Percentiles rank a stretch among this genome's conserved stretches.
phyloP scores from a whole-genome alignment of 2,329 filamentous ascomycete species.

The Purpureocillium lavendulum region DNA sequence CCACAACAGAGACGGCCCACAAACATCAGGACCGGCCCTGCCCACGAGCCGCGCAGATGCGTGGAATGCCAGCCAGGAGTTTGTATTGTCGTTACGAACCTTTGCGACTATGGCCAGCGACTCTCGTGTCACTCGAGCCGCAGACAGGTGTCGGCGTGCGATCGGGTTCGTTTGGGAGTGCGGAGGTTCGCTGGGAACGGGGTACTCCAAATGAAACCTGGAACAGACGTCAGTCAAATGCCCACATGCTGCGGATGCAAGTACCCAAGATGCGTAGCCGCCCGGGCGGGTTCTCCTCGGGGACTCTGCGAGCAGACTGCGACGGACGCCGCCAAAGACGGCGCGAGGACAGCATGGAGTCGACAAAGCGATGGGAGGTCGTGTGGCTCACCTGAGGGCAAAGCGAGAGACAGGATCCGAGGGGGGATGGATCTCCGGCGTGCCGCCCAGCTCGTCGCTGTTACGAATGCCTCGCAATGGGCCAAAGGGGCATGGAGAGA shows the following conservation, averaged over 20 bases:
- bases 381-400: slow-evolving; percentile 20
- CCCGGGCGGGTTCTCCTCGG: background rate
- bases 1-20: too few relatives aligned
- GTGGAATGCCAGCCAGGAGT: too few relatives aligned
- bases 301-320: background rate
- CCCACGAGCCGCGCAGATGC: too few relatives aligned
- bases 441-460: slow-evolving; percentile 27
- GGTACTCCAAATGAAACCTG: slow-evolving; percentile 7
- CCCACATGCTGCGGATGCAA: background rate
- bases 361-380: slow-evolving; percentile 7
- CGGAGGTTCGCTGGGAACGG: slow-evolving; percentile 6
- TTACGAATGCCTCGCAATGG: slow-evolving; percentile 31
- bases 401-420: slow-evolving; percentile 16
- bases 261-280: background rate
- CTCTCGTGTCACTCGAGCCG: slow-evolving; percentile 9
- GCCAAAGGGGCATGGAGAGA: slow-evolving; percentile 24
- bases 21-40: too few relatives aligned
- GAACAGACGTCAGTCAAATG: slow-evolving; percentile 7
- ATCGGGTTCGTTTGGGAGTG: slow-evolving; percentile 4
- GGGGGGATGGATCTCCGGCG: slow-evolving; percentile 15
- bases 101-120: slow-evolving; percentile 8
- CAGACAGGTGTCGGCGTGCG: slow-evolving; percentile 4
- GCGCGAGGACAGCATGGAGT: slow-evolving; percentile 1
- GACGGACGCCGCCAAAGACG: background rate
- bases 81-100: slow-evolving; percentile 8